Percentiles rank a stretch among this genome's conserved stretches.
Evolutionary conservation across 2,329 filamentous ascomycete species (phyloP).

Genomic region (Westerdykella ornata): DNA sequence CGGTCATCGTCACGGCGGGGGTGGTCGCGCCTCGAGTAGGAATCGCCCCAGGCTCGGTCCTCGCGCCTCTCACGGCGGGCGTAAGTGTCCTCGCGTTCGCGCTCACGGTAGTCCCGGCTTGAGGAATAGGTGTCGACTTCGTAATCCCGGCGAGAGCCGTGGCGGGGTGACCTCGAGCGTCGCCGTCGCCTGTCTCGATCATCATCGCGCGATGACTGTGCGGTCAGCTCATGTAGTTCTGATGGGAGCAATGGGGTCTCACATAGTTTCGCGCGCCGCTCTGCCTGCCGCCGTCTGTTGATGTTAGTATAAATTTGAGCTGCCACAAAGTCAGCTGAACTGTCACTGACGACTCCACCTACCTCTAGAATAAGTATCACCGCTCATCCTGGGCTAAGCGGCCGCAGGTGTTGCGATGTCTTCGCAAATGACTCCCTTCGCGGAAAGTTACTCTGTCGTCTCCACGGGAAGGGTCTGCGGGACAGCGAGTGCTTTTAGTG

Average conservation of each 20-base stretch:
- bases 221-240: constrained; percentile 17
- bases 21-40: constrained; percentile 32
- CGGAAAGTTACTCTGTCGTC: too few species aligned
- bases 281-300: constrained; percentile 34
- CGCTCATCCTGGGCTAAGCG: constrained; percentile 60
- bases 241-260: constrained; percentile 17
- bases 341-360: constrained; percentile 35
- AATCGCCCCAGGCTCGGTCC: constrained; percentile 61
- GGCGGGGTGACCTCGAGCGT: constrained; percentile 80
- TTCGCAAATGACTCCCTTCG: too few species aligned
- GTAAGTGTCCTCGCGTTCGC: constrained; percentile 91
- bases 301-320: constrained; percentile 26
- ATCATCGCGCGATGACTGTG: constrained; percentile 29
- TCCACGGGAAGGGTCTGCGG: too few species aligned
- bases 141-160: constrained; percentile 62
- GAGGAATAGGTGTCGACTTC: constrained; percentile 85
- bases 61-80: constrained; percentile 53
- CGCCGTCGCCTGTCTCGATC: constrained; percentile 47
- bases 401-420: background rate
- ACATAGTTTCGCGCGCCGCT: constrained; percentile 37
- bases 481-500: too few species aligned
- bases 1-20: constrained; percentile 33
- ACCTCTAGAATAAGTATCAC: constrained; percentile 77
- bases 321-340: constrained; percentile 34
- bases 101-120: constrained; percentile 84